These are phyloP conservation scores for Aspergillus carbonarius DNA, from an alignment of 2,329 filamentous ascomycete genomes.

Conservation along the genomic window DNA sequence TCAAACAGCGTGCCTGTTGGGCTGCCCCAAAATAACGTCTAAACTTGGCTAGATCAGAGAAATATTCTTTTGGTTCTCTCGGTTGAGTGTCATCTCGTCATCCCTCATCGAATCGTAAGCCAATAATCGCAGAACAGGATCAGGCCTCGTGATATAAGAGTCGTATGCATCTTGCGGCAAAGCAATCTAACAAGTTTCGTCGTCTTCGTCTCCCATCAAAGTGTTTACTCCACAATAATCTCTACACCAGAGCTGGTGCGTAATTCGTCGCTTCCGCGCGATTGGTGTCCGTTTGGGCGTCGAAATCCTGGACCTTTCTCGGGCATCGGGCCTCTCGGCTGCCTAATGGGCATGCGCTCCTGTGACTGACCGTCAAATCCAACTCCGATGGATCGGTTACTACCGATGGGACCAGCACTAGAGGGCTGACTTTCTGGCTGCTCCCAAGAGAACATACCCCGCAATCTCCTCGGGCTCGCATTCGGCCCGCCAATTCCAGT, in stretches of 20 bases:
- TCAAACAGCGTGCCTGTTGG: conserved; percentile 35
- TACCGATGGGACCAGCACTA: conserved; percentile 59
- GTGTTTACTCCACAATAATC: conserved; percentile 61
- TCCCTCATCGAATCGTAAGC: conserved; percentile 51
- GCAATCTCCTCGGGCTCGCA: conserved; percentile 58
- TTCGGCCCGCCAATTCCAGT: conserved; percentile 46
- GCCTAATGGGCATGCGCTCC: conserved; percentile 58
- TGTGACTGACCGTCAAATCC: conserved; percentile 57
- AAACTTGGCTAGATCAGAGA: conserved; percentile 44
- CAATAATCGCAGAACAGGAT: conserved; percentile 39
- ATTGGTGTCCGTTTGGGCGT: conserved; percentile 62
- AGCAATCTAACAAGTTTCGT: conserved; percentile 39
- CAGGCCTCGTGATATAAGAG: conserved; percentile 42
- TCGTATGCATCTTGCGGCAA: conserved; percentile 44
- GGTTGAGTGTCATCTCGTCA: conserved; percentile 46
- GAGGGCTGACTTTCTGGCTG: conserved; percentile 50
- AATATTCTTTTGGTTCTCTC: conserved; percentile 42
- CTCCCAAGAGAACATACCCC: conserved; percentile 63
- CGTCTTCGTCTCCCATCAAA: conserved; percentile 33
- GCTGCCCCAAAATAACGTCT: conserved; percentile 44
- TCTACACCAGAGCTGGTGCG: conserved; percentile 60
- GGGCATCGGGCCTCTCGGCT: conserved; percentile 61
- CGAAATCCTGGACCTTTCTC: conserved; percentile 60
- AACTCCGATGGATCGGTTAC: conserved; percentile 62
- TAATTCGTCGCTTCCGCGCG: conserved; percentile 63